Conservation (phyloP, 164 flowering plant species). For the Berberis vulgaris region DNA sequence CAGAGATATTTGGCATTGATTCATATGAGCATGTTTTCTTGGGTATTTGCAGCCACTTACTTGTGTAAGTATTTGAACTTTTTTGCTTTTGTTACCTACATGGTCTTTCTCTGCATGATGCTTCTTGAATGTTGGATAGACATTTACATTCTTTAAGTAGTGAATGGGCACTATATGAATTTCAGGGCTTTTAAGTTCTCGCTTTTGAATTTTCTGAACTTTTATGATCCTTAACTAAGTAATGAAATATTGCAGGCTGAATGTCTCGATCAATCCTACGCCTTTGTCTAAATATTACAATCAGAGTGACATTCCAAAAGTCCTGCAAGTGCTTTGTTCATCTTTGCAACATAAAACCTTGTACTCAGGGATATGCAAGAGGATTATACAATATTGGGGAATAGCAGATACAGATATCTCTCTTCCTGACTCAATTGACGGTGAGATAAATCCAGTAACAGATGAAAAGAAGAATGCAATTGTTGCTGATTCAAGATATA, state of each 20-base stretch:
- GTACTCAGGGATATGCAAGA: conserved; percentile 55
- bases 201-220: too few relatives aligned
- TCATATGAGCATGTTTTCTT: conserved; percentile 58
- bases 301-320: conserved; percentile 50
- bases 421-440: conserved; percentile 15
- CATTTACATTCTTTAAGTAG: too few relatives aligned
- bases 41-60: conserved; percentile 78
- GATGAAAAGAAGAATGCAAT: conserved; percentile 13
- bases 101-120: neutral
- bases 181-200: too few relatives aligned
- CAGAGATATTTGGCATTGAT: conserved; percentile 75
- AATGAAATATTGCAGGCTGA: conserved; percentile 48
- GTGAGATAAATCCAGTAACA: conserved; percentile 1
- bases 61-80: conserved; percentile 66
- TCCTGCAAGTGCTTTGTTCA: conserved; percentile 41
- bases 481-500: neutral
- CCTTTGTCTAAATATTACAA: conserved; percentile 54
- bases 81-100: neutral
- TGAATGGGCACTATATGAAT: too few relatives aligned
- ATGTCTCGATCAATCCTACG: conserved; percentile 26
- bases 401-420: conserved; percentile 25
- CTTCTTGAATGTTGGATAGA: neutral
- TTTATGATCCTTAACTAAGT: neutral
- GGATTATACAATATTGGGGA: conserved; percentile 62
- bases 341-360: conserved; percentile 32